Evolutionary conservation across 192 early-diverging fungal species (phyloP), one percentile per base, ranked within the genome.

Genomic region (Entomortierella parvispora): DNA sequence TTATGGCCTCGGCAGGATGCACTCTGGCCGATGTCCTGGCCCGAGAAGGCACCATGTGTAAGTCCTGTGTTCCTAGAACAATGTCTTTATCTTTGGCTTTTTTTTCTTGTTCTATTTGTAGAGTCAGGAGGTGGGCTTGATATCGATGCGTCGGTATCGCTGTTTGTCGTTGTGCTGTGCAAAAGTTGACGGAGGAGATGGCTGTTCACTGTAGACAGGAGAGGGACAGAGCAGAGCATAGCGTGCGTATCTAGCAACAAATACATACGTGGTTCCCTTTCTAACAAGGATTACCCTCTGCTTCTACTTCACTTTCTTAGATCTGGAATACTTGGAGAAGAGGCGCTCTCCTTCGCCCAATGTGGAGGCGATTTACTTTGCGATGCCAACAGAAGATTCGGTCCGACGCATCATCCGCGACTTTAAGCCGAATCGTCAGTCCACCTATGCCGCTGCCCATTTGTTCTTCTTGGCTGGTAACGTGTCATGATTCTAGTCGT

Each of bases 1-100:
- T 96, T 47, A 76, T 96, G 29, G 86, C 86, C 49, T 87, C 88
- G 5, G 85, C 90, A 2, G 66, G 66, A 55, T 91, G 90, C 69
- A 91, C 91, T 55, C 89, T 91, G 83, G 85, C 87, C 54, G 86
- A 88, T 67, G 85, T 88, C 68, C 52, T 88, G 26, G 86, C 85
- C 50, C 83, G 84, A 49, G 84, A 84, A 48, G 86, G 94, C 22
- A 94, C 90, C 22, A 77, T 77, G 74, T 85, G 91, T 90, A 65
- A 72, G 76, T 77, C 7, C 48, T 22, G 28, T 22, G 44, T 69
- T 18, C 20, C 54, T 29, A 11, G 18, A 7, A 18, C 25, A 20
- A 33, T 31, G 20, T 26, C 42, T 50, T 1, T 32, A 26, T n/a
- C 57, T 11, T 20, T n/a, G 2, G 37, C 34, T 45, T 20, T 45